These are phyloP conservation scores for Schwanniomyces polymorphus DNA, from an alignment of 805 yeast genomes.

Conservation along the genomic window DNA sequence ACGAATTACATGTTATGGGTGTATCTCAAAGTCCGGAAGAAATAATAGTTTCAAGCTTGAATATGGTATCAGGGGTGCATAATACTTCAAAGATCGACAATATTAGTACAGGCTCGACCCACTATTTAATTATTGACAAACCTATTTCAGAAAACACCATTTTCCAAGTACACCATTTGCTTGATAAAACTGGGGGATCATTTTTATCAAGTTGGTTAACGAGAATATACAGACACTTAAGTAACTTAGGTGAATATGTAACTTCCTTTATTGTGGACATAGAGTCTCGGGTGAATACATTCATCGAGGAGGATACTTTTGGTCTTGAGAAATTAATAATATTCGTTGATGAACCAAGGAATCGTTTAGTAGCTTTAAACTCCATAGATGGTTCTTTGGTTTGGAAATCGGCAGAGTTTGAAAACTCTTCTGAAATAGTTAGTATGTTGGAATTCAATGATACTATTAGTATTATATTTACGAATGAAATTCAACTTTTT, in stretches of 20 bases:
- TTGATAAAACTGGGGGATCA: conserved; percentile 20
- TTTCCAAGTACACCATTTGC: conserved; percentile 29
- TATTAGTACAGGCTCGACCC: conserved; percentile 2
- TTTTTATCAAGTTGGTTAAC: conserved; percentile 26
- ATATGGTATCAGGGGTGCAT: background rate
- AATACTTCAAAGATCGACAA: background rate
- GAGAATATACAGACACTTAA: conserved; percentile 31
- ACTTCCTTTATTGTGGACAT: conserved; percentile 8
- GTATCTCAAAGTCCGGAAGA: background rate
- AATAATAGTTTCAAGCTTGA: background rate
- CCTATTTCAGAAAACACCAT: conserved; percentile 27
- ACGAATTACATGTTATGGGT: background rate
- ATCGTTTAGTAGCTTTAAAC: conserved; percentile 43
- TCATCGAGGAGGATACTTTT: conserved; percentile 18
- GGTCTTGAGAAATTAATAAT: conserved; percentile 35
- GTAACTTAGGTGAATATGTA: conserved; percentile 29
- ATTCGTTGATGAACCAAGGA: conserved; percentile 18
- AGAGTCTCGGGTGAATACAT: background rate
- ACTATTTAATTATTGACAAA: conserved; percentile 27
- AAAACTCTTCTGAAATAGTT: conserved; percentile 1
- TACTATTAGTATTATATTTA: conserved; percentile 12
- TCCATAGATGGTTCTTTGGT: conserved; percentile 35
- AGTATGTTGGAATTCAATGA: conserved; percentile 14
- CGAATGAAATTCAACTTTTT: conserved; percentile 6
- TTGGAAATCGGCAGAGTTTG: conserved; percentile 32